phyloP scores from a whole-genome alignment of 176 grass and related monocot genomes.

The Oropetium thomaeum region DNA sequence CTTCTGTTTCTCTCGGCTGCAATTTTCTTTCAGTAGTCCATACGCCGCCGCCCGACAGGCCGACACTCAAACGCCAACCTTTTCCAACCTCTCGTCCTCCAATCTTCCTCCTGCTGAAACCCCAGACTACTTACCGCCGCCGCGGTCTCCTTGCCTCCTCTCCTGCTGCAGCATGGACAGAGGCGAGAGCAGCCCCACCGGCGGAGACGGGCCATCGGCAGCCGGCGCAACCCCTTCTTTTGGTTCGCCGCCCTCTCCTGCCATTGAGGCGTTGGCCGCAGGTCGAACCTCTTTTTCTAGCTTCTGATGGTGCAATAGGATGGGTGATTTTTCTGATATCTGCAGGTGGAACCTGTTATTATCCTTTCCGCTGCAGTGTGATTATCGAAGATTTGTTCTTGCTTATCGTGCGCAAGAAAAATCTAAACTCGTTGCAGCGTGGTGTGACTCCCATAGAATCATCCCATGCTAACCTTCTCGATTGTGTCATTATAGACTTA shows the following conservation, averaged over 20 bases:
- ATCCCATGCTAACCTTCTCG: background rate
- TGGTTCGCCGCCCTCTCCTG: background rate
- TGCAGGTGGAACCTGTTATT: constrained; percentile 11
- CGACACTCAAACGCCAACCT: background rate
- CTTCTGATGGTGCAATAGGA: background rate
- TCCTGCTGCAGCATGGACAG: background rate
- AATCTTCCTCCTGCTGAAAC: background rate
- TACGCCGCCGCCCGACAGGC: background rate
- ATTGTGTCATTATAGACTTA: background rate
- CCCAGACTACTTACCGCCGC: background rate
- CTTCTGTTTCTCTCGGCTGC: too few species aligned
- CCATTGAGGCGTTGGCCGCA: constrained; percentile 40
- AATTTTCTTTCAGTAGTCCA: background rate
- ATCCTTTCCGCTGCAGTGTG: background rate
- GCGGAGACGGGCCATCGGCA: constrained; percentile 6
- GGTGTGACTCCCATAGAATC: background rate
- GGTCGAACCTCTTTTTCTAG: constrained; percentile 2
- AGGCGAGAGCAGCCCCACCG: background rate
- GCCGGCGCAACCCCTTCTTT: background rate
- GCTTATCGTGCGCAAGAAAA: background rate
- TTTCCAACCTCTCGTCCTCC: background rate
- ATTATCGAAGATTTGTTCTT: background rate
- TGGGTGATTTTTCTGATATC: background rate
- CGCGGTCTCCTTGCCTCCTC: background rate
- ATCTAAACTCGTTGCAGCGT: background rate